A percentile compares a stretch with the other conserved stretches of the same genome.
Evolutionary conservation across 768 basidiomycete species (phyloP).

Genomic region (Cyathus striatus): DNA sequence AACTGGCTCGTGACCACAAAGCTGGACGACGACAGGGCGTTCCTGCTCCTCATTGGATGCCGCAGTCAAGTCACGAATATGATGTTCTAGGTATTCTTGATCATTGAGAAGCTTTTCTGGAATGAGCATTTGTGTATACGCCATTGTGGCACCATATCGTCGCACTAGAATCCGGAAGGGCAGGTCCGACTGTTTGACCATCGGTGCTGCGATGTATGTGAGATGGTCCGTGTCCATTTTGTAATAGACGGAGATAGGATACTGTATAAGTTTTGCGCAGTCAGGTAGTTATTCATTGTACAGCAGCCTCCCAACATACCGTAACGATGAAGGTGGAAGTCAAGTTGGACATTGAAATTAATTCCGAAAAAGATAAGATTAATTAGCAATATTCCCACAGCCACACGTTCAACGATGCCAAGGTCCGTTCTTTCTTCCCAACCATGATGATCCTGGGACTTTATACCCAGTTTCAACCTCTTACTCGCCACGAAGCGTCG

Average conservation of each 20-base stretch:
- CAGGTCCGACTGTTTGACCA: slow-evolving; percentile 78
- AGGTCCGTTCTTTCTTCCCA: too few relatives aligned
- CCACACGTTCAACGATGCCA: too few relatives aligned
- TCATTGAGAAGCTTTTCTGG: slow-evolving; percentile 60
- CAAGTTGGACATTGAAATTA: too few relatives aligned
- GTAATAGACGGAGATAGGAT: not conserved
- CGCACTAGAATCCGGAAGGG: slow-evolving; percentile 64
- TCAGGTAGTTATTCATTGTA: too few relatives aligned
- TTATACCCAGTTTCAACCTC: too few relatives aligned
- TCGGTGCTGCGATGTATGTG: slow-evolving; percentile 58
- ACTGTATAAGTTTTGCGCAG: too few relatives aligned
- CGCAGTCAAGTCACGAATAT: slow-evolving; percentile 49
- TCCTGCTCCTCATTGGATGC: slow-evolving; percentile 18
- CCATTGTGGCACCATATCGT: slow-evolving; percentile 58
- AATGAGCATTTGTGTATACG: slow-evolving; percentile 77
- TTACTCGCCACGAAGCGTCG: too few relatives aligned
- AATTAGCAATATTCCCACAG: too few relatives aligned
- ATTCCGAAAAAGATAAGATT: too few relatives aligned
- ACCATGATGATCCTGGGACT: too few relatives aligned
- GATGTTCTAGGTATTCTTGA: slow-evolving; percentile 57
- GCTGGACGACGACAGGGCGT: slow-evolving; percentile 61
- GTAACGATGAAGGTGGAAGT: too few relatives aligned
- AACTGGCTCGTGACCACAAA: slow-evolving; percentile 70
- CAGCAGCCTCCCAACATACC: too few relatives aligned
- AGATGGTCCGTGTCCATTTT: slow-evolving; percentile 18